These are phyloP conservation scores for Coemansia javaensis DNA, from an alignment of 192 early-diverging fungal species.

Conservation along the genomic window DNA sequence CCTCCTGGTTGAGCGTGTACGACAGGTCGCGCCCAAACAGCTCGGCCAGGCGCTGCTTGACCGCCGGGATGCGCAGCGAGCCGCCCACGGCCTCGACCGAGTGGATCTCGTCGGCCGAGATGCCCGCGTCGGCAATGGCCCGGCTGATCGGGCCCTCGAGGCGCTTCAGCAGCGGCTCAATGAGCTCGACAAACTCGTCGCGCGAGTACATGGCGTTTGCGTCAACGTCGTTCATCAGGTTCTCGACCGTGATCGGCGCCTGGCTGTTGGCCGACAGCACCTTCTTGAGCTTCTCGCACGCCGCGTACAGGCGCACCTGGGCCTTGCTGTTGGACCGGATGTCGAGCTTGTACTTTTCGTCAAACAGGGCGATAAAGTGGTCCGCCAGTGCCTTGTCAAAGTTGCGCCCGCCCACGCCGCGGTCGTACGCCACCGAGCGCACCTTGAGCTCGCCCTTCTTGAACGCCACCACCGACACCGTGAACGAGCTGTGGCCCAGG, in stretches of 20 bases:
- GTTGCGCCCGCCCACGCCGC: slow-evolving; percentile 91
- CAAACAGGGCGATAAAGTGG: slow-evolving; percentile 81
- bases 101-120: slow-evolving; percentile 80
- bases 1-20: slow-evolving; percentile 95
- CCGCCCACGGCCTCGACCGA: slow-evolving; percentile 94
- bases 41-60: slow-evolving; percentile 83
- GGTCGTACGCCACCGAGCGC: slow-evolving; percentile 86
- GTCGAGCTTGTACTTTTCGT: slow-evolving; percentile 94
- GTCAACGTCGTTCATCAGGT: slow-evolving; percentile 94
- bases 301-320: slow-evolving; percentile 80
- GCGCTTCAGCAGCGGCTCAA: slow-evolving; percentile 64
- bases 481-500: slow-evolving; percentile 84
- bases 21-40: slow-evolving; percentile 87
- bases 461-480: slow-evolving; percentile 82
- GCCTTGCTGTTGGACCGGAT: slow-evolving; percentile 86
- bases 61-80: slow-evolving; percentile 86
- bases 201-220: slow-evolving; percentile 79
- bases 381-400: slow-evolving; percentile 88
- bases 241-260: slow-evolving; percentile 91
- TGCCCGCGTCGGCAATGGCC: slow-evolving; percentile 70
- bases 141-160: slow-evolving; percentile 69
- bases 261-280: slow-evolving; percentile 87
- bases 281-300: slow-evolving; percentile 95
- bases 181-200: slow-evolving; percentile 80
- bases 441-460: slow-evolving; percentile 94